Evolutionary conservation across 2,329 filamentous ascomycete species (phyloP).

Genomic region (Fonsecaea erecta): DNA sequence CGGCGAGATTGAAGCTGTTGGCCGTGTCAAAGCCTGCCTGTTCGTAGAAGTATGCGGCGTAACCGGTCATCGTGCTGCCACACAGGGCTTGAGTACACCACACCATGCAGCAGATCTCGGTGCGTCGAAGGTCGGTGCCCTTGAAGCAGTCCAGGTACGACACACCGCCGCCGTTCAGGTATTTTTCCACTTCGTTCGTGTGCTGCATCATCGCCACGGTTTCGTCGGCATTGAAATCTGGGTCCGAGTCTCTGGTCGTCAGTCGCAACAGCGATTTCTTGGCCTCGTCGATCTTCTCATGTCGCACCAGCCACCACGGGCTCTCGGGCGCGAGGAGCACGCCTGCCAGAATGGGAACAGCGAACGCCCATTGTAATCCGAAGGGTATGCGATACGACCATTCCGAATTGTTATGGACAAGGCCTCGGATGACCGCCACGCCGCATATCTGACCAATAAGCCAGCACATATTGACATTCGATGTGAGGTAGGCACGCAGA

Average conservation of each 20-base stretch:
- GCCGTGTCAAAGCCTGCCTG: conserved; percentile 49
- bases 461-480: conserved; percentile 63
- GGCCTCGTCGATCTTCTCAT: conserved; percentile 49
- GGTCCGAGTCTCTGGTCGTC: conserved; percentile 43
- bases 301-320: conserved; percentile 57
- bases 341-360: conserved; percentile 51
- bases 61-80: conserved; percentile 42
- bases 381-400: conserved; percentile 60
- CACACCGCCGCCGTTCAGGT: conserved; percentile 38
- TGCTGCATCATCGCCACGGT: conserved; percentile 62
- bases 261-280: conserved; percentile 49
- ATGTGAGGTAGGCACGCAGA: conserved; percentile 58
- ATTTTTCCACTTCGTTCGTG: conserved; percentile 54
- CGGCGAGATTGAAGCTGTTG: conserved; percentile 39
- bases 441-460: conserved; percentile 61
- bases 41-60: conserved; percentile 43
- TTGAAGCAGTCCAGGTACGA: conserved; percentile 47
- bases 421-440: conserved; percentile 53
- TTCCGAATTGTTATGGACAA: conserved; percentile 46
- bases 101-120: conserved; percentile 42
- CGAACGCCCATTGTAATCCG: conserved; percentile 59
- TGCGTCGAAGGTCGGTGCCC: conserved; percentile 43
- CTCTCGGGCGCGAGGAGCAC: conserved; percentile 56
- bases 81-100: conserved; percentile 43
- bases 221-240: conserved; percentile 53